A percentile compares a stretch with the other conserved stretches of the same genome.
Conservation (phyloP, 176 grass and related monocot species). For the Oryza glumipatula region DNA sequence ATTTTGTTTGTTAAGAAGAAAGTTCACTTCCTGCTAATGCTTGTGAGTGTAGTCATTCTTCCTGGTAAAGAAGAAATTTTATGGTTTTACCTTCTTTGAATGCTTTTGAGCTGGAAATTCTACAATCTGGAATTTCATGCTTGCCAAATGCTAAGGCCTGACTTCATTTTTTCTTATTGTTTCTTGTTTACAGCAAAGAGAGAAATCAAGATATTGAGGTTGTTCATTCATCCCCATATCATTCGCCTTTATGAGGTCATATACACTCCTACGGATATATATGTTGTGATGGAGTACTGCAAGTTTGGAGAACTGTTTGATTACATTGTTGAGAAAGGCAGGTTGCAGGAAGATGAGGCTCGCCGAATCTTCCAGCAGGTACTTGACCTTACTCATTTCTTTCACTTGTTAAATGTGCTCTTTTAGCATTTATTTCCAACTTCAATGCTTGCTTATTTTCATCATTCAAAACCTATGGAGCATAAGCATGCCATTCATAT, state of each 20-base stretch:
- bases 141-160: background rate
- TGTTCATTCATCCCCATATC: constrained; percentile 96
- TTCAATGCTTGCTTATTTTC: constrained; percentile 17
- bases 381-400: background rate
- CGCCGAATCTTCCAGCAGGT: constrained; percentile 95
- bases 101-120: constrained; percentile 16
- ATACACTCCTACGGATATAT: constrained; percentile 82
- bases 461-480: constrained; percentile 8
- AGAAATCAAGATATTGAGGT: constrained; percentile 92
- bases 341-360: constrained; percentile 87
- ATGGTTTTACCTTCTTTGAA: constrained; percentile 1
- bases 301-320: constrained; percentile 91
- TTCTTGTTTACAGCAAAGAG: constrained; percentile 69
- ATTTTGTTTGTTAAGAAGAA: background rate
- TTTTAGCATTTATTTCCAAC: background rate
- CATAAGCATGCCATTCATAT: background rate
- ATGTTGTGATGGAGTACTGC: constrained; percentile 93
- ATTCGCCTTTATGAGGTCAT: constrained; percentile 97
- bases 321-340: constrained; percentile 91
- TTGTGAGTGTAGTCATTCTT: background rate
- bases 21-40: constrained; percentile 21
- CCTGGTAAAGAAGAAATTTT: background rate
- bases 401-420: constrained; percentile 5
- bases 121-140: constrained; percentile 20
- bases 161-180: constrained; percentile 5